phyloP scores from a whole-genome alignment of 176 grass and related monocot species.

The Ensete glaucum region DNA sequence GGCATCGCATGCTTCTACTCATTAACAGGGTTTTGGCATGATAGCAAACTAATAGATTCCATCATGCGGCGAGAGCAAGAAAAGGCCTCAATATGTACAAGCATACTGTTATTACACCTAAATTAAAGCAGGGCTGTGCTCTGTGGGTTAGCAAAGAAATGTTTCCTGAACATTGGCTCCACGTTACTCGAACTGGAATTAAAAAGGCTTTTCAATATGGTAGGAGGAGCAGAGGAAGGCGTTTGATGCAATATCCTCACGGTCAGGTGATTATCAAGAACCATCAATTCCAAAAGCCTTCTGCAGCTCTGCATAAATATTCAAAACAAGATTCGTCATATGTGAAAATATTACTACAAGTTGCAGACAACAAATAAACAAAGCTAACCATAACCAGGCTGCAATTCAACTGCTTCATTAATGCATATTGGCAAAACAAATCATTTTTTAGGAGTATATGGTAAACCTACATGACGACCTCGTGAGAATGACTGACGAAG shows the following conservation, averaged over 20 bases:
- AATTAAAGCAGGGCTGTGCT: slow-evolving; percentile 43
- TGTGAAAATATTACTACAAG: neutral
- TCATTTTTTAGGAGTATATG: no score
- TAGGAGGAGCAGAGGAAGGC: slow-evolving; percentile 30
- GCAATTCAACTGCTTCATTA: no score
- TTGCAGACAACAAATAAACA: no score
- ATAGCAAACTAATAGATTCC: neutral
- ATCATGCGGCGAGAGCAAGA: no score
- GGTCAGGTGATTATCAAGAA: slow-evolving; percentile 42
- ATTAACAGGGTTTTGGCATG: neutral
- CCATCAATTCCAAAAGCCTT: slow-evolving; percentile 53
- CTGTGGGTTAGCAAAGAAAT: slow-evolving; percentile 65
- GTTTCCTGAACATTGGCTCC: slow-evolving; percentile 30
- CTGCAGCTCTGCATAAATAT: slow-evolving; percentile 56
- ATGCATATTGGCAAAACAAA: no score
- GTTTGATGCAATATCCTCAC: slow-evolving; percentile 37
- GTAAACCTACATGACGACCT: no score
- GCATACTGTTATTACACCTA: neutral
- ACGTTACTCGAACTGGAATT: slow-evolving; percentile 7
- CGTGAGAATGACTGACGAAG: no score
- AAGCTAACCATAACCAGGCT: neutral
- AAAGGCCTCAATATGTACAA: neutral
- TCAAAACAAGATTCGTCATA: neutral
- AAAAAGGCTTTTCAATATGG: slow-evolving; percentile 46
- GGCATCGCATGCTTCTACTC: neutral